Evolutionary conservation across 352 stramenopile genomes (phyloP), one percentile per base, ranked within the genome.

Genomic region (Phytophthora palmivora): DNA sequence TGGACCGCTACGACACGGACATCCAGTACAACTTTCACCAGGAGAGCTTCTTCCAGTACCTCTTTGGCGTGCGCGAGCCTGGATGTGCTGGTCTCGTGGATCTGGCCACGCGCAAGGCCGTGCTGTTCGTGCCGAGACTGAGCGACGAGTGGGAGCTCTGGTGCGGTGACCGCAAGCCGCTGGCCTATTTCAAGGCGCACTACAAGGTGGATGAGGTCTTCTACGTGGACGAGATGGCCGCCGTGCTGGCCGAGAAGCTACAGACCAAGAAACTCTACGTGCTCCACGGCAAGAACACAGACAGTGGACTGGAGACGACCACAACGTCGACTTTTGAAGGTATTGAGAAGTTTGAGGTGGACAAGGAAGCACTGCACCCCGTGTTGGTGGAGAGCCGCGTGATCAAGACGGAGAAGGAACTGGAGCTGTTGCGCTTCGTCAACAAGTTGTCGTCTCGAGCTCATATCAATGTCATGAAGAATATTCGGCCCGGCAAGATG

Each of bases 21-120:
- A 93, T 84, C 53, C 70, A 84, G 51, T 87, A 91, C 52, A 81
- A 97, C 24, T 99, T 99, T 78, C 89, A 97, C 45, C 97, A 99
- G 73, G 98, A 99, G 76, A 97, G 83, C 47, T 99, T 98, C 62
- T 99, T 99, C 78, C 92, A 98, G 70, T 99, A 99, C 79, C 77
- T 99, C 22, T 99, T 98, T 74, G 98, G 97, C 48, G 96, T 98
- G 18, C 97, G 97, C 44, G 97, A 99, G 73, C 90, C 96, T 8
- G 96, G 94, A 53, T 98, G 91, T 67, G 88, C 80, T 0, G 89
- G 77, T 15, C 72, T 89, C n/a, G 82, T 99, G 34, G 81, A 98
- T 58, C 52, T 98, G 8, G 41, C 69, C 22, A 92, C 80, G 7
- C 74, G 77, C 19, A 81, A 92, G 59, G 66, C 89, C 2, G 88